These are phyloP conservation scores for Butyriboletus regius DNA, from an alignment of 1,284 basidiomycete genomes.

Conservation along the genomic window DNA sequence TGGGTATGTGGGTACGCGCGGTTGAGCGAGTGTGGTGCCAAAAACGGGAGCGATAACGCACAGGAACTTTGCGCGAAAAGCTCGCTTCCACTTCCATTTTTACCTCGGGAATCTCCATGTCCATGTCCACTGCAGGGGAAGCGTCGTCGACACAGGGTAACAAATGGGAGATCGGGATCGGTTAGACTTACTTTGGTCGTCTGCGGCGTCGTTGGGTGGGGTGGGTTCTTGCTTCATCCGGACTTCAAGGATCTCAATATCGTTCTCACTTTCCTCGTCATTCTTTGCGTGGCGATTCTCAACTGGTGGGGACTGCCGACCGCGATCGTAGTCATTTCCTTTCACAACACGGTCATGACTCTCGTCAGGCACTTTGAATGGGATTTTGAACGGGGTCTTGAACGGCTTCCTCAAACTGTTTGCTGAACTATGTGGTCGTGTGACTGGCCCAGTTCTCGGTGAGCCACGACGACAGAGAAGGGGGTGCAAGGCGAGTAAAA, in stretches of 20 bases:
- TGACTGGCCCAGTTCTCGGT: conserved; percentile 29
- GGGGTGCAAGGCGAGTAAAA: not conserved
- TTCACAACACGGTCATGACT: not conserved
- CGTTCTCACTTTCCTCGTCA: not conserved
- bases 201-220: not conserved
- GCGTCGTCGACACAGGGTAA: not conserved
- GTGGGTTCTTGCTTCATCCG: not conserved
- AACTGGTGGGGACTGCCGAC: not conserved
- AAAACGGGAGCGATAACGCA: conserved; percentile 27
- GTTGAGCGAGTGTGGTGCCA: not conserved
- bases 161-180: too few relatives aligned
- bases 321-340: not conserved
- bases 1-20: conserved; percentile 5
- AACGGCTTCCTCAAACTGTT: conserved; percentile 45
- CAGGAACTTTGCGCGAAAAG: conserved; percentile 57
- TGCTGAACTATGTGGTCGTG: conserved; percentile 39
- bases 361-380: conserved; percentile 24
- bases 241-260: conserved; percentile 17
- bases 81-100: conserved; percentile 47
- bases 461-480: not conserved
- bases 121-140: conserved; percentile 6
- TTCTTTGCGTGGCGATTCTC: not conserved
- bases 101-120: conserved; percentile 37
- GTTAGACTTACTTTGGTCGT: conserved; percentile 9
- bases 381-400: conserved; percentile 42